Evolutionary conservation across 2,329 filamentous ascomycete species (phyloP), one percentile per base, ranked within the genome.

Genomic region (Penicillium sp.): DNA sequence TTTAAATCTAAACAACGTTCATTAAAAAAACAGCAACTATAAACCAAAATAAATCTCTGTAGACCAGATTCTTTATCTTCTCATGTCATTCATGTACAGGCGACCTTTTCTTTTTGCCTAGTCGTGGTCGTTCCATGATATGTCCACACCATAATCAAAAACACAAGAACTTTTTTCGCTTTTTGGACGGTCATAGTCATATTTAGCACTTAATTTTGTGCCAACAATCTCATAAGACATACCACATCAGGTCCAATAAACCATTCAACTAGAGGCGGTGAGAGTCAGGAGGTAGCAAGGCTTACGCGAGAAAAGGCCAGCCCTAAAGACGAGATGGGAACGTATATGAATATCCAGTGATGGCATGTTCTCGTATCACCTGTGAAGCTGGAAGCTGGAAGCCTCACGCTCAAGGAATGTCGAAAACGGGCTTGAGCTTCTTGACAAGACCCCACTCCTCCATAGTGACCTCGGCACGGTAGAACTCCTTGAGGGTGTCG

Each of bases 381-480:
- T 46, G 26, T 52, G 21, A 21, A 26, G 16, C 23, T 26, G 26
- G 19, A 25, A 31, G 45, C 26, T 29, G 16, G 14, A 29, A 21
- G n/a, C 21, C 14, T 52, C 50, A 51, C 31, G 50, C 58, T 80
- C 84, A 92, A 68, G 83, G 82, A 76, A 97, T 90, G 77, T 98
- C 95, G 73, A 98, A 97, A 66, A 96, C 73, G 42, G 91, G 88
- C 86, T 99, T 99, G 72, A 99, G 81, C 84, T 96, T 96, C 78
- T 93, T 91, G 72, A 99, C 92, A 63, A 99, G 82, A 71, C 86
- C 83, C 95, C 95, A 99, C 79, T 99, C 95, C 11, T 98, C 95
- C 78, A 90, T 93, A 49, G 84, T 85, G 43, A 97, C 91, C 59
- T 97, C 93, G 57, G 86, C 81, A 55, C 93, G 84, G 80, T 97